Evolutionary conservation across 108 stramenopile species (phyloP), one percentile per base, ranked within the genome.

Genomic region (Licmophora abbreviata): DNA sequence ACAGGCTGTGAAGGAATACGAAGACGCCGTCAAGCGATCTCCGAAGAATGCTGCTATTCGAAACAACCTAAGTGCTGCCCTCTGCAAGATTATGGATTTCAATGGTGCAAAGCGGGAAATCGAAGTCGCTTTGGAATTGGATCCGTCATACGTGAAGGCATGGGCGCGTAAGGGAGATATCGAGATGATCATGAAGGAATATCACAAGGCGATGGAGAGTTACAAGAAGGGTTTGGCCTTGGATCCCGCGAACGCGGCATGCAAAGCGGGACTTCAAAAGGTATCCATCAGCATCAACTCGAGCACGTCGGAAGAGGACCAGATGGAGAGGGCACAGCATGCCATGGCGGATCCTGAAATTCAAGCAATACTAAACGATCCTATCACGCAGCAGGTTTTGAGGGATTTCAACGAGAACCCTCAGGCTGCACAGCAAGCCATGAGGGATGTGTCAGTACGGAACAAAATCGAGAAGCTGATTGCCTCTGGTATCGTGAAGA

Each of bases 291-390:
- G 73, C 60, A 87, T 95, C 58, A 88, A 91, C 50, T 66, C 68
- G 9, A 79, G 69, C 55, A 89, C 87, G 88, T 83, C 79, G 6
- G 89, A 85, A 17, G 92, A 85, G 36, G 81, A 92, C 51, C 94
- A 97, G 66, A 72, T 81, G 72, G 94, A 93, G 54, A 72, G 97
- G 44, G 92, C 94, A 1, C 86, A 81, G 14, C 97, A 95, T 61
- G 99, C 95, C 50, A 97, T 97, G 97, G 94, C 93, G 14, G 99
- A 99, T 83, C 99, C 99, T 5, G 96, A 99, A 59, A 95, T 99
- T 54, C 97, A 97, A 66, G 51, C 59, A 32, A 99, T 99, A 42
- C 69, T 99, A 37, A 48, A 62, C 29, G 99, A 99, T 69, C 99
- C 99, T n/a, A 56, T 98, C 48, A 88, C 97, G 38, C 82, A 88